Conservation (phyloP, 768 basidiomycete genomes). For the Pleurotus cornucopiae region DNA sequence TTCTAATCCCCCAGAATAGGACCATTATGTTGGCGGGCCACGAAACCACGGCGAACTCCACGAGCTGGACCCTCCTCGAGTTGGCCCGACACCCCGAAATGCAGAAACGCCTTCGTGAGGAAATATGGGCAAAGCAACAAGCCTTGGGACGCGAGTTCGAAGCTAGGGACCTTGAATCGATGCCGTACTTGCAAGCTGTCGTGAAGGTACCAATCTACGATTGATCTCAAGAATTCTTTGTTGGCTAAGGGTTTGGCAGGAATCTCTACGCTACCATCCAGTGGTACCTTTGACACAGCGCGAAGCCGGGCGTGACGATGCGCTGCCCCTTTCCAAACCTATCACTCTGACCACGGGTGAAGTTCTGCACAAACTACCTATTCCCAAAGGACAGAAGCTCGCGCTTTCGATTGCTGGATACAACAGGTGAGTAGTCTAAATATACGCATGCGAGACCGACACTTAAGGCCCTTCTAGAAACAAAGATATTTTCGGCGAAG, state of each 20-base stretch:
- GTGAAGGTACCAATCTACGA: constrained; percentile 22
- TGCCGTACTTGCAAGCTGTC: constrained; percentile 25
- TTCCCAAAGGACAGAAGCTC: constrained; percentile 16
- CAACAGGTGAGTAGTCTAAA: constrained; percentile 19
- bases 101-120: constrained; percentile 13
- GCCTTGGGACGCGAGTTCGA: constrained; percentile 15
- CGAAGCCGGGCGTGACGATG: constrained; percentile 22
- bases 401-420: constrained; percentile 18
- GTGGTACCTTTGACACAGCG: constrained; percentile 22
- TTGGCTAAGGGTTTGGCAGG: constrained; percentile 13
- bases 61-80: constrained; percentile 13
- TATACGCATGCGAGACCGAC: background rate
- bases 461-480: background rate
- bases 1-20: background rate
- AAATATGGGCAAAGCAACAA: constrained; percentile 6
- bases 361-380: constrained; percentile 14
- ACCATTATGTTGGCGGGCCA: constrained; percentile 15
- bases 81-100: constrained; percentile 15
- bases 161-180: constrained; percentile 25
- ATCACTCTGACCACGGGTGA: constrained; percentile 20
- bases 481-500: constrained; percentile 1
- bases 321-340: constrained; percentile 26
- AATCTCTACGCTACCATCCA: constrained; percentile 27
- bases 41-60: constrained; percentile 13
- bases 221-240: background rate